These are phyloP conservation scores for Clohesyomyces aquaticus DNA, from an alignment of 495 filamentous ascomycete species.

Conservation along the genomic window DNA sequence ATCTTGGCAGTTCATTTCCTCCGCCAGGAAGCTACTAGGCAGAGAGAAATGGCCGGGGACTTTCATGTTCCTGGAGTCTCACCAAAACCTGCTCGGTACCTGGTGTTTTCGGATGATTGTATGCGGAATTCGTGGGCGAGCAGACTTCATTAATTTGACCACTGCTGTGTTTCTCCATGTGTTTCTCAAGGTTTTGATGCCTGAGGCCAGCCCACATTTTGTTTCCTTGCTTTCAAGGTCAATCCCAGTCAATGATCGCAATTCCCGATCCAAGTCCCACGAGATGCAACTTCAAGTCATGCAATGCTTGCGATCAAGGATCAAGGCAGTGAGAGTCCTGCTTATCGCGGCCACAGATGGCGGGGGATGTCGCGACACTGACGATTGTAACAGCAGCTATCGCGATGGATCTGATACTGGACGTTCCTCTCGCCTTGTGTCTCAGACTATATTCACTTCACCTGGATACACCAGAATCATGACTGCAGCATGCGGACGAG, in stretches of 20 bases:
- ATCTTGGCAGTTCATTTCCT: conserved; percentile 7
- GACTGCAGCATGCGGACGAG: conserved; percentile 10
- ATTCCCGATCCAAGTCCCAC: background rate
- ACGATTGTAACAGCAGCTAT: too few relatives aligned
- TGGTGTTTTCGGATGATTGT: background rate
- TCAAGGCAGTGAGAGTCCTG: too few relatives aligned
- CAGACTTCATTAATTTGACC: conserved; percentile 10
- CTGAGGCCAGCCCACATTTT: background rate
- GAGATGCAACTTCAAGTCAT: background rate
- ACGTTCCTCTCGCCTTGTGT: background rate
- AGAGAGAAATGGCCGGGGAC: too few relatives aligned
- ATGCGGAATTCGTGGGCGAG: conserved; percentile 1
- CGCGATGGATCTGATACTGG: too few relatives aligned
- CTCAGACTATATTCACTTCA: too few relatives aligned
- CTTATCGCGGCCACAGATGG: too few relatives aligned
- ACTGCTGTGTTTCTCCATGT: background rate
- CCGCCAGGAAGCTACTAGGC: too few relatives aligned
- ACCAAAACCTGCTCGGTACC: background rate
- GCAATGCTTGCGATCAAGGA: background rate
- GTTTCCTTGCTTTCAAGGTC: conserved; percentile 7
- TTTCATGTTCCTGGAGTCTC: too few relatives aligned
- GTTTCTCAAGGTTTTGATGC: background rate
- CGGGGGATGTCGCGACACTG: too few relatives aligned
- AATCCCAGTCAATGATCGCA: background rate
- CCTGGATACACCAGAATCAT: conserved; percentile 1